Conservation (phyloP, 2,329 filamentous ascomycete genomes). For the Scedosporium apiospermum region DNA sequence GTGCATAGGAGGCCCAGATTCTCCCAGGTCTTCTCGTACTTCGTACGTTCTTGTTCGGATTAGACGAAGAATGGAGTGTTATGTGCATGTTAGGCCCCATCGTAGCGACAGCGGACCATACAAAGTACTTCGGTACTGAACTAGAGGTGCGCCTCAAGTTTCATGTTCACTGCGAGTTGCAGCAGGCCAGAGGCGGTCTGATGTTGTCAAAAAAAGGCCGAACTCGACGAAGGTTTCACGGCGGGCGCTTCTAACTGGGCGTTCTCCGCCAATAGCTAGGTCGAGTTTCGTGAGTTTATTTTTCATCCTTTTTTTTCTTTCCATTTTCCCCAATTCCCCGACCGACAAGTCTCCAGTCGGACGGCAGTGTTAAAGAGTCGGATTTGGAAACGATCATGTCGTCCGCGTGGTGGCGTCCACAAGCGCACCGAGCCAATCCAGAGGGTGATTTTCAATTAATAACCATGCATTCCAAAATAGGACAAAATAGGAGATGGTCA, state of each 20-base stretch:
- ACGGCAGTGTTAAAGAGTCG: neutral
- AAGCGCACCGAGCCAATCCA: neutral
- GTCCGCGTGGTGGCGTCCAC: neutral
- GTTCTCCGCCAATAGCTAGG: neutral
- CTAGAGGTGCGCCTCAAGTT: neutral
- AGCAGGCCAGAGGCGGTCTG: neutral
- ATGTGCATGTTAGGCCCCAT: no score
- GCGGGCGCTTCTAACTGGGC: neutral
- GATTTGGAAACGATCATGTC: neutral
- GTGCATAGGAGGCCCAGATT: no score
- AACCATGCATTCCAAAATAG: neutral
- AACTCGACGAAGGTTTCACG: neutral
- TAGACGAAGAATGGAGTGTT: no score
- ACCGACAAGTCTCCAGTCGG: neutral
- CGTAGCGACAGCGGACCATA: no score
- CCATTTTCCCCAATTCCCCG: neutral
- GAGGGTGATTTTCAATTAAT: neutral
- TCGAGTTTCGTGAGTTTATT: neutral
- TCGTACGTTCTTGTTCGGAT: no score
- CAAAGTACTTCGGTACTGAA: no score
- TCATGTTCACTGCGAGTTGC: neutral
- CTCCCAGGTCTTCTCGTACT: no score
- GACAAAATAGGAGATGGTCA: neutral
- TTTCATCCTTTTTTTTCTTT: neutral
- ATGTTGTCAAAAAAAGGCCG: neutral